A percentile compares a stretch with the other conserved stretches of the same genome.
Conservation (phyloP, 2,329 filamentous ascomycete species). For the Epichloe glyceriae region DNA sequence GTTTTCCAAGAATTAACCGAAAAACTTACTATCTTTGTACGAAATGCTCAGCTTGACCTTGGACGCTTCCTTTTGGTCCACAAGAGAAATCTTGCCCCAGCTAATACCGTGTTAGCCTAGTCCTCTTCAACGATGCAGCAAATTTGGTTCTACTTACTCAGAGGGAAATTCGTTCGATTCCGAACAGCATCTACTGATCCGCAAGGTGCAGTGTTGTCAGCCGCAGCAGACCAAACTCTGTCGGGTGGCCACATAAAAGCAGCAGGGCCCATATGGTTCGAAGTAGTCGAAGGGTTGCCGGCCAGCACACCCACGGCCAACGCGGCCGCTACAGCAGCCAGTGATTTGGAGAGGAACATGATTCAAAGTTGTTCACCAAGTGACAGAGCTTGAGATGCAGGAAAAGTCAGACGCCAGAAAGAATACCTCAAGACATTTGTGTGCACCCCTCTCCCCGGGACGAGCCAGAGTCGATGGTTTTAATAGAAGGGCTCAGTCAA, state of each 20-base stretch:
- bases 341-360: not conserved
- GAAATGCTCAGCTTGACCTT: no score
- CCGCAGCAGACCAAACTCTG: constrained; percentile 37
- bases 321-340: not conserved
- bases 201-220: constrained; percentile 34
- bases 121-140: no score
- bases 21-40: no score
- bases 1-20: no score
- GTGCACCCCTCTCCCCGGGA: not conserved
- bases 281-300: not conserved
- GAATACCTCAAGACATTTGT: no score
- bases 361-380: not conserved
- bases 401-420: not conserved
- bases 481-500: not conserved
- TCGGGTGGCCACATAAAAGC: constrained; percentile 49
- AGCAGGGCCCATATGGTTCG: constrained; percentile 36
- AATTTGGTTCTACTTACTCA: no score
- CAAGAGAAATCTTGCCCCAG: no score
- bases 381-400: not conserved
- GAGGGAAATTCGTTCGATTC: no score
- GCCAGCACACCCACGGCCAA: no score
- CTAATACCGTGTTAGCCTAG: no score
- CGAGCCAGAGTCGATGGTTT: not conserved
- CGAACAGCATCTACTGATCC: no score
- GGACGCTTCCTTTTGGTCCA: no score